Base-by-base conservation (phyloP, 2,329 filamentous ascomycete species). In the Phoma sp. region DNA sequence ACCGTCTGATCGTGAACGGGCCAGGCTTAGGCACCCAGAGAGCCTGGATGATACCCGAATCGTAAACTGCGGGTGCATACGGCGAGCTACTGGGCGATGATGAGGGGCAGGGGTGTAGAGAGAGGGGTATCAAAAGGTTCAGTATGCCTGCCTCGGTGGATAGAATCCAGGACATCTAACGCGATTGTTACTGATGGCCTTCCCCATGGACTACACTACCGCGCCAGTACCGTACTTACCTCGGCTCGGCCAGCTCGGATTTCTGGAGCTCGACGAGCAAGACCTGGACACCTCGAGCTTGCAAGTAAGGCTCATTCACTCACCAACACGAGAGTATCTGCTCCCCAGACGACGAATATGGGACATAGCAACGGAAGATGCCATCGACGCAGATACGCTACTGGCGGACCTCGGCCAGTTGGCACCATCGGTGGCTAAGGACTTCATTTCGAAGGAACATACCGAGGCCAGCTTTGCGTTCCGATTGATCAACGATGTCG, bases 401-500 rank as follows among this genome's bases (percentile, higher is more conserved):
- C 52, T 74, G 14, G 49, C 57, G 15, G 61, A 69, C 37, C 65
- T 74, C 40, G 37, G 47, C 15, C 65, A 57, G 3, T 48, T 73
- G 14, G 67, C 68, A 0, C 69, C 72, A 7, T 62, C 65, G 4
- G 64, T 71, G 11, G 67, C 68, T 15, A 73, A 73, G 26, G 61
- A 66, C 40, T 72, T 74, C 33, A 23, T 68, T 7, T 60, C 66
- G 18, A 74, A 69, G 40, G 30, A 53, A 29, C 46, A 60, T 28
- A 53, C 54, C 7, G 46, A 59, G 20, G 55, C 55, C n/a, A 57
- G 54, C n/a, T 61, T 69, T n/a, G 37, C 56, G 11, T 77, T 79
- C 56, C 66, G 76, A 30, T 65, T 79, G 18, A 74, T 79, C 54
- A 70, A 69, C 43, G 71, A 75, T 21, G 52, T 72, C 25, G 60